Conservation (phyloP, 768 basidiomycete genomes). For the Crepidotus variabilis region DNA sequence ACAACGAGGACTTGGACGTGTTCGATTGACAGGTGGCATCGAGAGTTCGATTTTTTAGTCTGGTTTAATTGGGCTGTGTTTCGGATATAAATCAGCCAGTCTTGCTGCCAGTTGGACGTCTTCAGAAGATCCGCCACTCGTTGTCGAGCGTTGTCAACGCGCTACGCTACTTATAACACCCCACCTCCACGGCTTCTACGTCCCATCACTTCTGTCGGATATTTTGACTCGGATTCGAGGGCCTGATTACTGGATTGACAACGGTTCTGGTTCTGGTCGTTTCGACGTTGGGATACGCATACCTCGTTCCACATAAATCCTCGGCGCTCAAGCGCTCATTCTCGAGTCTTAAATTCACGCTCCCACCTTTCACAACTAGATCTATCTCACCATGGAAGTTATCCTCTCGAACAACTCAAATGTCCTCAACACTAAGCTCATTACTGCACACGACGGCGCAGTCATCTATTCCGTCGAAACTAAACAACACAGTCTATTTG, state of each 20-base stretch:
- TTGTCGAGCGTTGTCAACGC: not conserved
- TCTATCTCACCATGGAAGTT: slow-evolving; percentile 37
- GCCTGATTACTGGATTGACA: no score
- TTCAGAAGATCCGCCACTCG: not conserved
- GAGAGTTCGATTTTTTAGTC: not conserved
- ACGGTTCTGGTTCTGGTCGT: not conserved
- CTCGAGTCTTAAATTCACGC: not conserved
- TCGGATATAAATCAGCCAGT: not conserved
- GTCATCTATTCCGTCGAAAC: slow-evolving; percentile 42
- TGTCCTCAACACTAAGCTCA: slow-evolving; percentile 41
- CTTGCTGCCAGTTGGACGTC: not conserved
- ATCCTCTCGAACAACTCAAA: slow-evolving; percentile 48
- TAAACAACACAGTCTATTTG: slow-evolving; percentile 30
- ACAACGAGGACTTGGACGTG: not conserved
- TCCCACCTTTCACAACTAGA: not conserved
- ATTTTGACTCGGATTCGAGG: not conserved
- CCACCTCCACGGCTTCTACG: not conserved
- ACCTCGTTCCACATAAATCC: not conserved
- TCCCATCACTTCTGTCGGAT: not conserved
- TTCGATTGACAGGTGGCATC: not conserved
- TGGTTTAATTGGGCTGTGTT: not conserved
- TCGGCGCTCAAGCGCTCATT: no score
- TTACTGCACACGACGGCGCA: slow-evolving; percentile 39
- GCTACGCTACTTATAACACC: not conserved
- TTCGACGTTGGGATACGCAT: not conserved